Base-by-base conservation (phyloP, 306 rosid species). In the Gynostemma pentaphyllum region DNA sequence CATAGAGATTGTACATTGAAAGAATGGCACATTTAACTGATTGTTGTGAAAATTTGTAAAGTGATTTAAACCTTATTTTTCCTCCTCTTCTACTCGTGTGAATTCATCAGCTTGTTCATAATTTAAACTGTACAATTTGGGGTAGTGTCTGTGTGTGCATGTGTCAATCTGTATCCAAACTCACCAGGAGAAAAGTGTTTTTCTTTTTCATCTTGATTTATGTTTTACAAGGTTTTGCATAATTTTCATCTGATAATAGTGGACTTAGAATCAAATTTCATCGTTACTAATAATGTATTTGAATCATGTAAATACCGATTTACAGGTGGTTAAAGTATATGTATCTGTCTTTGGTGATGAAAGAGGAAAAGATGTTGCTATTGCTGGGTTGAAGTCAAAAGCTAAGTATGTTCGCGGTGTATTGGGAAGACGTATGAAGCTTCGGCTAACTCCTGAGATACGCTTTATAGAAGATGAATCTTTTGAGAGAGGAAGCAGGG, bases 401-500 rank as follows among this genome's bases (percentile, higher is more conserved):
- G 94, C 85, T 23, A 88, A 92, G 63, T 92, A 92, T 75, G 94
- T 92, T 45, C 91, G 95, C 10, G 62, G 90, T 63, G 76, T 75
- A 74, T 70, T 92, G 68, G 98, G 98, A 45, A 80, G 75, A 79
- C 95, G 95, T 12, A 88, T 86, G 90, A 92, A 82, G 75, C 75
- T 92, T 81, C 85, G 95, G 27, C 65, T 88, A 65, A 92, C 94
- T 67, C 98, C 96, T 0, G 96, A 92, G 84, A 81, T 92, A 64
- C 84, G 98, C 44, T 92, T 92, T 70, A 39, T 92, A 4, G 94
- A 92, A 77, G 98, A 92, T 56, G 98, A 86, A 23, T 78, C 96
- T 24, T 70, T 88, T 42, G 98, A 92, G 73, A 82, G 87, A 83
- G 95, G 96, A 84, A 88, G 96, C 94, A 84, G 95, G 95, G 98